phyloP scores from a whole-genome alignment of 2,329 filamentous ascomycete genomes.

The Exutisphaerella laricina region DNA sequence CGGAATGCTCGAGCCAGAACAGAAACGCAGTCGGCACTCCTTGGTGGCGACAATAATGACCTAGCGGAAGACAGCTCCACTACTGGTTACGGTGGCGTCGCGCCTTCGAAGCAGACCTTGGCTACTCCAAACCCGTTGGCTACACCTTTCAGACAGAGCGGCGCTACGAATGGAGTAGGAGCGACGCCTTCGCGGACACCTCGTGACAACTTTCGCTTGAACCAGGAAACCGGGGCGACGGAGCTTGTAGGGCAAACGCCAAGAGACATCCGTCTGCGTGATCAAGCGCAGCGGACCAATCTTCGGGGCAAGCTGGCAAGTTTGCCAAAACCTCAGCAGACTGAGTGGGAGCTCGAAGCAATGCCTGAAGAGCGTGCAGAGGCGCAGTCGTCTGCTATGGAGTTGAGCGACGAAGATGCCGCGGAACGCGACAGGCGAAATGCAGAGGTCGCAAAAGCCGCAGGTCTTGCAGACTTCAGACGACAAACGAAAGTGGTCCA shows the following conservation, averaged over 20 bases:
- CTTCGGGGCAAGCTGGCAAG: conserved; percentile 70
- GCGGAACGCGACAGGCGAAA: conserved; percentile 72
- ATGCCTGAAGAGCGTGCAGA: conserved; percentile 77
- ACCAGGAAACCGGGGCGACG: conserved; percentile 61
- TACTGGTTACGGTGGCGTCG: conserved; percentile 80
- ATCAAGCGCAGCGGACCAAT: conserved; percentile 62
- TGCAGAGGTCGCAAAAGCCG: conserved; percentile 55
- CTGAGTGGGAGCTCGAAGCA: conserved; percentile 82
- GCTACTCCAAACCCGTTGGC: conserved; percentile 95
- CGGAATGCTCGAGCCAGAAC: conserved; percentile 87
- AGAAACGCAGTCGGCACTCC: conserved; percentile 84
- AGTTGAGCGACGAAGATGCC: conserved; percentile 58
- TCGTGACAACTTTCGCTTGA: conserved; percentile 79
- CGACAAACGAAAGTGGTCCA: conserved; percentile 91
- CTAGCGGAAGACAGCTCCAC: conserved; percentile 75
- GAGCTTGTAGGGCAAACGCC: conserved; percentile 69
- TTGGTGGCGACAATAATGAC: conserved; percentile 91
- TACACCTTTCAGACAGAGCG: conserved; percentile 66
- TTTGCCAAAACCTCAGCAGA: conserved; percentile 86
- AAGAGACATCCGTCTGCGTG: conserved; percentile 65
- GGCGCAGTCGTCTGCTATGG: conserved; percentile 38
- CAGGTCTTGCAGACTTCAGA: conserved; percentile 65
- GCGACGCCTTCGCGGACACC: conserved; percentile 82
- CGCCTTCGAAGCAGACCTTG: conserved; percentile 71
- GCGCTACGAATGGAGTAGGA: conserved; percentile 52